Conservation (phyloP, 73 alveolate species). For the Halteria grandinella region DNA sequence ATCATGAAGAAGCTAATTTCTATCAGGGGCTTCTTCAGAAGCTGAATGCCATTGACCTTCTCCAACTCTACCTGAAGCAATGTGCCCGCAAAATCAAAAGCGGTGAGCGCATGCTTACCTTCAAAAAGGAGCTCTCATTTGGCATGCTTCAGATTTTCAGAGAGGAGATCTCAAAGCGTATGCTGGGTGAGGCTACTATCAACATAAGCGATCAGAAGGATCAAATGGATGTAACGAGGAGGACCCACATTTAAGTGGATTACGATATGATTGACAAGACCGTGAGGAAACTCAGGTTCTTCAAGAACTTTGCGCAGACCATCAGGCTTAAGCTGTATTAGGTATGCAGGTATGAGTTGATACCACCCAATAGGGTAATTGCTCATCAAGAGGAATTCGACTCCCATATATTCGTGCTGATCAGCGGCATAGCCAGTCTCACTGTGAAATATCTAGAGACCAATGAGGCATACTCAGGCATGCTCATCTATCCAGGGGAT, state of each 20-base stretch:
- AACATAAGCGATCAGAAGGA: constrained; percentile 23
- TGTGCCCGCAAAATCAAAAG: constrained; percentile 4
- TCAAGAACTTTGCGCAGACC: constrained; percentile 22
- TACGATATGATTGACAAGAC: constrained; percentile 51
- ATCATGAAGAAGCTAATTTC: constrained; percentile 19
- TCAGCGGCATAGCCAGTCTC: constrained; percentile 43
- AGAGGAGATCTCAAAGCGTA: constrained; percentile 46
- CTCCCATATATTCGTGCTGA: constrained; percentile 19
- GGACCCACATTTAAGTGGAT: no score
- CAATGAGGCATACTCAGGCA: not conserved
- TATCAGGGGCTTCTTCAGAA: constrained; percentile 43
- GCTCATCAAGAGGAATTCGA: constrained; percentile 44
- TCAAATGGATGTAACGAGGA: not conserved
- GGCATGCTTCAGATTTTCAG: constrained; percentile 57
- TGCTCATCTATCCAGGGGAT: constrained; percentile 51
- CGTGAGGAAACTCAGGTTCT: constrained; percentile 39
- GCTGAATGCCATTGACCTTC: constrained; percentile 40
- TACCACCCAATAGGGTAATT: constrained; percentile 34
- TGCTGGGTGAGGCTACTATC: no score
- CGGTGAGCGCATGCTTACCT: not conserved
- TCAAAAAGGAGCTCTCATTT: constrained; percentile 35
- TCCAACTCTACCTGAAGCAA: constrained; percentile 6
- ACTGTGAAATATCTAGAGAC: constrained; percentile 16
- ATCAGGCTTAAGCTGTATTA: constrained; percentile 37
- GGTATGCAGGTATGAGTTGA: constrained; percentile 23